A percentile compares a stretch with the other conserved stretches of the same genome.
Evolutionary conservation across 805 yeast species (phyloP).

Genomic region (Kurtzmaniella cleridarum): DNA sequence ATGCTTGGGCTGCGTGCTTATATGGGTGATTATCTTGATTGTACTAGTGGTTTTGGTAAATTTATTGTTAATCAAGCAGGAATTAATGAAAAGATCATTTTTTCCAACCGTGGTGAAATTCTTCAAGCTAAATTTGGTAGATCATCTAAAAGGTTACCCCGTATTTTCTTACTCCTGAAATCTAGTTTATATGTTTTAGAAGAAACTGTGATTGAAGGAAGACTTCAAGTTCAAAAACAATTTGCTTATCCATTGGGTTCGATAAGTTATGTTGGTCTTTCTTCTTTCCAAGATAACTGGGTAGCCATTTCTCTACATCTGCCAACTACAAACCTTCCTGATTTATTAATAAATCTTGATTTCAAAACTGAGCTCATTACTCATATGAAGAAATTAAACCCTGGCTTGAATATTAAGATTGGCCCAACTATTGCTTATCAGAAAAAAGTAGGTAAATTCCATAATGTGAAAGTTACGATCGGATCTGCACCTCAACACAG

Average conservation of each 20-base stretch:
- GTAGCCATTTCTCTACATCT: conserved; percentile 54
- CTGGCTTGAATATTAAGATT: conserved; percentile 55
- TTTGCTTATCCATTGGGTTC: conserved; percentile 52
- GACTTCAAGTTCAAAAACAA: conserved; percentile 56
- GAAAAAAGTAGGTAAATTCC: conserved; percentile 86
- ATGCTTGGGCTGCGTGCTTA: conserved; percentile 82
- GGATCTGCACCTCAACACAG: conserved; percentile 55
- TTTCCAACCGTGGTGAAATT: conserved; percentile 78
- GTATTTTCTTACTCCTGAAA: conserved; percentile 66
- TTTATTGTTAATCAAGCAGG: conserved; percentile 67
- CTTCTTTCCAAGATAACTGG: conserved; percentile 90
- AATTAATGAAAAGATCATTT: conserved; percentile 62
- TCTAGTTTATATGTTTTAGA: conserved; percentile 63
- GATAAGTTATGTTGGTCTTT: conserved; percentile 60
- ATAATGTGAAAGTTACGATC: conserved; percentile 62
- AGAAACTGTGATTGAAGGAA: conserved; percentile 60
- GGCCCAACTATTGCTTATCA: conserved; percentile 74
- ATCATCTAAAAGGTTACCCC: conserved; percentile 72
- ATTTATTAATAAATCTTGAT: conserved; percentile 69
- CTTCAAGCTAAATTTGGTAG: conserved; percentile 86
- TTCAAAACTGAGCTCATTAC: conserved; percentile 89
- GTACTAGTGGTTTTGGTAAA: conserved; percentile 73
- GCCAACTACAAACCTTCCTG: conserved; percentile 57
- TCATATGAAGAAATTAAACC: conserved; percentile 58
- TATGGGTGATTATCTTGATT: conserved; percentile 90